Percentiles rank a stretch among this genome's conserved stretches.
These are phyloP conservation scores for Pseudohyphozyma bogoriensis DNA, from an alignment of 768 basidiomycete species.

Conservation along the genomic window DNA sequence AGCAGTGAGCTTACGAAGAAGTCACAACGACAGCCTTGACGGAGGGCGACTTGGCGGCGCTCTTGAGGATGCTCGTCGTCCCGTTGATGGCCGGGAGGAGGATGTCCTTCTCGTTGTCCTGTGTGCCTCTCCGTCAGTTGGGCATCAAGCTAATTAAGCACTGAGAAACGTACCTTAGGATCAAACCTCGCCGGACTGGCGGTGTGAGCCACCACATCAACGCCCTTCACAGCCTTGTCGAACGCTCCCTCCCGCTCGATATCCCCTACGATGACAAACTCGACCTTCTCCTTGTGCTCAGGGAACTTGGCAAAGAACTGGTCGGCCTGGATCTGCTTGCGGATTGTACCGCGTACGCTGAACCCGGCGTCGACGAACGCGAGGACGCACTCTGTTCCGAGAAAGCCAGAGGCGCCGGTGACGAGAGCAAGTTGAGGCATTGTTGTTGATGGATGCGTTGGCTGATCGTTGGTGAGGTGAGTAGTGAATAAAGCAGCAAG, in stretches of 20 bases:
- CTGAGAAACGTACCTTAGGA: neutral
- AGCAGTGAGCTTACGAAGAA: slow-evolving; percentile 18
- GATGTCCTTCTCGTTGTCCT: slow-evolving; percentile 9
- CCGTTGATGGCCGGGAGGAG: slow-evolving; percentile 14
- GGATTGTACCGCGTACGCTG: slow-evolving; percentile 55
- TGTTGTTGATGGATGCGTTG: too few species aligned
- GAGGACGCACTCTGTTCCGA: slow-evolving; percentile 12
- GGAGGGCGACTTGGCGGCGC: neutral
- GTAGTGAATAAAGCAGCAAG: too few species aligned
- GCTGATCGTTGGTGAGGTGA: too few species aligned
- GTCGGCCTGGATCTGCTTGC: slow-evolving; percentile 54
- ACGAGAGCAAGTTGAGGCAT: too few species aligned
- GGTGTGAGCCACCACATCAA: slow-evolving; percentile 10
- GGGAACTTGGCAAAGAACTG: slow-evolving; percentile 44
- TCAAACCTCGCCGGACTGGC: neutral
- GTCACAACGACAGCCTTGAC: slow-evolving; percentile 16
- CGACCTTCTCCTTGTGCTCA: neutral
- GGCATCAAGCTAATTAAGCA: too few species aligned
- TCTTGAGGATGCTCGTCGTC: slow-evolving; percentile 3
- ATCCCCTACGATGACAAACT: slow-evolving; percentile 10
- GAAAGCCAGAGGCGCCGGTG: slow-evolving; percentile 29
- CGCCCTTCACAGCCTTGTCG: slow-evolving; percentile 11
- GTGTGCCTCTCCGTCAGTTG: neutral
- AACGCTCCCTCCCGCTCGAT: slow-evolving; percentile 5
- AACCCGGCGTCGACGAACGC: slow-evolving; percentile 15